phyloP scores from a whole-genome alignment of 768 basidiomycete genomes.

The Leccinum obscurum region DNA sequence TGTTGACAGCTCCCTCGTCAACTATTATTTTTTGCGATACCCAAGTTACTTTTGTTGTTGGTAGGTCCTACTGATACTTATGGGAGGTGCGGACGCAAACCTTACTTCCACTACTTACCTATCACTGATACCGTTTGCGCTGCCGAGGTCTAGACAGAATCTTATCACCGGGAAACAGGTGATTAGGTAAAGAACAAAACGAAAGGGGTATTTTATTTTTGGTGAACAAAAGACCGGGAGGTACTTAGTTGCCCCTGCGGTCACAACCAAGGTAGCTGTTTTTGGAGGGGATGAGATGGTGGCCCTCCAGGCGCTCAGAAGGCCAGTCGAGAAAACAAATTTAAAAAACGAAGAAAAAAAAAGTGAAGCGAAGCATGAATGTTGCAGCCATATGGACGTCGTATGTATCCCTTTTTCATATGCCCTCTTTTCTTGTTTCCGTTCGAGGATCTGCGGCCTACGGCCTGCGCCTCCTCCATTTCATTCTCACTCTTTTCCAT shows the following conservation, averaged over 20 bases:
- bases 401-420: not conserved
- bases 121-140: conserved; percentile 30
- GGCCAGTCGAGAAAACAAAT: not conserved
- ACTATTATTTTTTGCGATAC: not conserved
- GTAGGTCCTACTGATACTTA: conserved; percentile 13
- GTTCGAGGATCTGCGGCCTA: not conserved
- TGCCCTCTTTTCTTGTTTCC: not conserved
- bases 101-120: conserved; percentile 22
- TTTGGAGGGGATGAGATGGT: conserved; percentile 1
- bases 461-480: not conserved
- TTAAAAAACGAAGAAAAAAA: not conserved
- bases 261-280: conserved; percentile 10
- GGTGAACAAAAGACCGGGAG: conserved; percentile 40
- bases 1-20: not conserved
- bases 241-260: conserved; percentile 26
- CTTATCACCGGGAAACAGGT: conserved; percentile 56
- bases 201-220: conserved; percentile 52
- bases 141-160: conserved; percentile 47
- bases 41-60: not conserved
- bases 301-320: not conserved
- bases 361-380: not conserved
- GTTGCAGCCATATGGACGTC: not conserved
- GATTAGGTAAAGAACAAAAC: conserved; percentile 54
- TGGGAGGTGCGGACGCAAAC: conserved; percentile 23
- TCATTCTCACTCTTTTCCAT: not conserved